Base-by-base conservation (phyloP, 2,329 filamentous ascomycete genomes). In the Elsinoe necatrix region DNA sequence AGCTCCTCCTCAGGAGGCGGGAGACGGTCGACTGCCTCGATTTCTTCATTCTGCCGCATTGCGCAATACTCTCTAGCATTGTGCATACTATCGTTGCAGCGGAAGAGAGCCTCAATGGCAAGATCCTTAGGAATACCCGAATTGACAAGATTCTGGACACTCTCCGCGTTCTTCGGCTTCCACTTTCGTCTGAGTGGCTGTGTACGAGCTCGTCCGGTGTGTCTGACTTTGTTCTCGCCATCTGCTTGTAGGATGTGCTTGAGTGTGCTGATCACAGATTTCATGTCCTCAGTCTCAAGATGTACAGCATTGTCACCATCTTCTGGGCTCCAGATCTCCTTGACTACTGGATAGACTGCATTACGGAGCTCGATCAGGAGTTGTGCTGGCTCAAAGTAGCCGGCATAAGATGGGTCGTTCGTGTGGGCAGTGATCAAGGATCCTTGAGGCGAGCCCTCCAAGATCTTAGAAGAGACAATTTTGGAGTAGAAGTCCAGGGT, bases 321-420 rank as follows among this genome's bases (percentile, higher is more conserved):
- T 20, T 56, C 77, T 0, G 90, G 95, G 62, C 89, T 84, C 95
- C 93, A 98, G 25, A 97, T 80, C 47, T 84, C 80, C 57, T 81
- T 80, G 39, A 93, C 80, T 45, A 86, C 81, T 0, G 90, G 88
- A 12, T 96, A 73, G 23, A 96, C 82, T 23, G 84, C 82, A 72
- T 87, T 83, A 41, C 93, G 85, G 41, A 97, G 73, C 68, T 97
- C 92, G 4, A 97, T 83, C 12, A 96, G 75, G 56, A 97, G 86
- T 64, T 96, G 92, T 1, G 81, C 77, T 12, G 83, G 79, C 8
- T 77, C 73, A 68, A 87, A 88, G 63, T 78, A 81, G 63, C 85
- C 81, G 8, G 78, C 70, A 25, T 77, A 75, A 4, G 59, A 63
- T 31, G 58, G 54, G 51, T 77, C 75, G 34, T 78, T 72, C 50